These are phyloP conservation scores for Pestalotiopsis sp. DNA, from an alignment of 2,329 filamentous ascomycete species.

Conservation along the genomic window DNA sequence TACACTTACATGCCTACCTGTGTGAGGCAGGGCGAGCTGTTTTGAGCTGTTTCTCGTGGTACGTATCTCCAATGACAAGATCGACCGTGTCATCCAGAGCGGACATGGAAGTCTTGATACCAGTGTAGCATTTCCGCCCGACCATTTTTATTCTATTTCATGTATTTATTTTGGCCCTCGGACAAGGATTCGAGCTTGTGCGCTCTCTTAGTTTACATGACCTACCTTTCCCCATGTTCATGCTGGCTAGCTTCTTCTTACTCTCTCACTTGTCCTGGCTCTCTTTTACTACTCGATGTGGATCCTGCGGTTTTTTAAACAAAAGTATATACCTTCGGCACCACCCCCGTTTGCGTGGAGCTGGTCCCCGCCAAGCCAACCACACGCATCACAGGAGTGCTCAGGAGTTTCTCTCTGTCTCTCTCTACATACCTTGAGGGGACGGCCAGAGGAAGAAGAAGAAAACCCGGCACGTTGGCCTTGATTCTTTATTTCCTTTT, in stretches of 20 bases:
- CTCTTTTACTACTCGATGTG: background rate
- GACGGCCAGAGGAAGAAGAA: background rate
- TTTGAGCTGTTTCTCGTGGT: background rate
- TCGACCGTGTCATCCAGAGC: background rate
- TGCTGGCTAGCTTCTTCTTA: background rate
- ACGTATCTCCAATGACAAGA: background rate
- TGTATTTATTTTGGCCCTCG: background rate
- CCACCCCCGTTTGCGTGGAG: background rate
- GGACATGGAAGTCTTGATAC: conserved; percentile 2
- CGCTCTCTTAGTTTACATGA: background rate
- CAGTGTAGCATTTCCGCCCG: background rate
- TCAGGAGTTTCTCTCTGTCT: background rate
- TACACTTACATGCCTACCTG: background rate
- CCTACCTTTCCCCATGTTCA: background rate
- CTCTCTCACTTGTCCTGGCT: background rate
- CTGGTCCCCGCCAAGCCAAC: background rate
- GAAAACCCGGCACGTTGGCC: background rate
- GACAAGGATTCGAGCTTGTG: conserved; percentile 5
- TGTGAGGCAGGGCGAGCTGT: background rate
- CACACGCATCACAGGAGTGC: background rate
- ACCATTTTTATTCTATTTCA: background rate
- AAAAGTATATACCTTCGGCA: background rate
- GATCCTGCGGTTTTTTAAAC: background rate
- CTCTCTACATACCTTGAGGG: background rate
- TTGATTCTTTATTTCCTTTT: background rate